phyloP scores from a whole-genome alignment of 495 filamentous ascomycete species.

The Viridothelium virens region DNA sequence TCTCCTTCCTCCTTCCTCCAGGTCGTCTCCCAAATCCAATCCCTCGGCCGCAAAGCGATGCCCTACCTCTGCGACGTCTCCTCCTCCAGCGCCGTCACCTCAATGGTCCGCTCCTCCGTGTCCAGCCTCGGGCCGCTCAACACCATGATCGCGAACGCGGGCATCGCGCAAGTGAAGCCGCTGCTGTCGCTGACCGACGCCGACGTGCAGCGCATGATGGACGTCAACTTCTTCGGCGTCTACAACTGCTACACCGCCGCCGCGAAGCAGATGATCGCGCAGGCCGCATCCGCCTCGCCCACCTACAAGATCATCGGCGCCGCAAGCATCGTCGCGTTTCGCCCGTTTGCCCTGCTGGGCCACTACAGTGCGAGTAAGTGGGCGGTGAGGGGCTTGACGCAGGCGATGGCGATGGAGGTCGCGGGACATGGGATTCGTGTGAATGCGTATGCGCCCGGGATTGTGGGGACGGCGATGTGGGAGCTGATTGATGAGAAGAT shows the following conservation, averaged over 20 bases:
- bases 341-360: constrained; percentile 43
- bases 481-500: constrained; percentile 49
- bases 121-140: constrained; percentile 45
- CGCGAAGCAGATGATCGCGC: constrained; percentile 47
- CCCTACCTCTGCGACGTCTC: constrained; percentile 50
- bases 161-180: constrained; percentile 48
- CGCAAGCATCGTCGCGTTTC: constrained; percentile 47
- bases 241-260: constrained; percentile 50
- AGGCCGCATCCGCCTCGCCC: constrained; percentile 26
- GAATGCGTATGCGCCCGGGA: constrained; percentile 56
- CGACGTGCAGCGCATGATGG: constrained; percentile 45
- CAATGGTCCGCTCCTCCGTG: constrained; percentile 43
- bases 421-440: constrained; percentile 52
- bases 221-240: constrained; percentile 51
- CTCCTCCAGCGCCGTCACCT: constrained; percentile 41
- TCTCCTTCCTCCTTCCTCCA: not conserved
- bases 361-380: constrained; percentile 54
- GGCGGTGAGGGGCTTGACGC: constrained; percentile 52
- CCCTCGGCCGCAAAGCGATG: constrained; percentile 39
- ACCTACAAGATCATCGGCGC: constrained; percentile 44
- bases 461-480: constrained; percentile 57
- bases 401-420: constrained; percentile 51
- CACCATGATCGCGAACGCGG: constrained; percentile 57
- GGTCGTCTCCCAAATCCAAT: constrained; percentile 42
- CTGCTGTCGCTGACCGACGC: constrained; percentile 45